Percentiles rank a stretch among this genome's conserved stretches.
Conservation (phyloP, 1,284 basidiomycete genomes). For the Tilletia caries region DNA sequence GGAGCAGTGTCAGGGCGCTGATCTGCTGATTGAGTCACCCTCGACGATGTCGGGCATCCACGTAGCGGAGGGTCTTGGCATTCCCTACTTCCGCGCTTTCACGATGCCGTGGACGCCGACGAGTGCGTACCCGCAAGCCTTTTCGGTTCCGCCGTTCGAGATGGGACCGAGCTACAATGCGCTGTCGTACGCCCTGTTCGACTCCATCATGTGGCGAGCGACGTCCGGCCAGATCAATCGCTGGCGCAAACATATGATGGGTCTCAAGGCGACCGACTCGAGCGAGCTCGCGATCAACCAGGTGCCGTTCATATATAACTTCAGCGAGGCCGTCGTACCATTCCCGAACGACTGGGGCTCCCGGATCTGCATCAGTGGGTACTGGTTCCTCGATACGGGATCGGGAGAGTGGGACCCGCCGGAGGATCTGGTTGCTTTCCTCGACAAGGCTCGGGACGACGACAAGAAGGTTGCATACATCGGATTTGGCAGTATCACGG, state of each 20-base stretch:
- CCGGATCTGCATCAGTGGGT: constrained; percentile 40
- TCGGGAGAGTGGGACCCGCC: constrained; percentile 64
- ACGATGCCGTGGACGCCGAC: constrained; percentile 51
- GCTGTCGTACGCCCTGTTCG: constrained; percentile 38
- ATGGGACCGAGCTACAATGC: constrained; percentile 39
- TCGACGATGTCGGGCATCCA: constrained; percentile 48
- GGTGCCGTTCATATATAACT: constrained; percentile 50
- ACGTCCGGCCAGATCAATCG: constrained; percentile 43
- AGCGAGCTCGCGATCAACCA: constrained; percentile 30
- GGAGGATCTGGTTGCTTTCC: constrained; percentile 60
- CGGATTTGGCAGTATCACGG: constrained; percentile 56
- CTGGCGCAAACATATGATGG: constrained; percentile 42
- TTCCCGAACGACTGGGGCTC: constrained; percentile 45
- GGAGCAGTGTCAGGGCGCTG: constrained; percentile 42
- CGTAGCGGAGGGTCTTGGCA: constrained; percentile 43
- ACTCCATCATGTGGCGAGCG: constrained; percentile 46
- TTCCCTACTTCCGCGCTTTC: constrained; percentile 47
- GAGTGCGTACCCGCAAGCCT: constrained; percentile 43
- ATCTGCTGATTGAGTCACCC: constrained; percentile 46
- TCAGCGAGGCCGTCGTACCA: constrained; percentile 43
- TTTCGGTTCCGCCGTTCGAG: constrained; percentile 38
- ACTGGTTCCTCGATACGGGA: constrained; percentile 40
- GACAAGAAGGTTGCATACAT: constrained; percentile 56
- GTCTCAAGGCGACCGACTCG: constrained; percentile 33
- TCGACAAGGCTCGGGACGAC: constrained; percentile 63